Evolutionary conservation across 371 early-diverging fungal species (phyloP).

Genomic region (Fennellomyces sp.): DNA sequence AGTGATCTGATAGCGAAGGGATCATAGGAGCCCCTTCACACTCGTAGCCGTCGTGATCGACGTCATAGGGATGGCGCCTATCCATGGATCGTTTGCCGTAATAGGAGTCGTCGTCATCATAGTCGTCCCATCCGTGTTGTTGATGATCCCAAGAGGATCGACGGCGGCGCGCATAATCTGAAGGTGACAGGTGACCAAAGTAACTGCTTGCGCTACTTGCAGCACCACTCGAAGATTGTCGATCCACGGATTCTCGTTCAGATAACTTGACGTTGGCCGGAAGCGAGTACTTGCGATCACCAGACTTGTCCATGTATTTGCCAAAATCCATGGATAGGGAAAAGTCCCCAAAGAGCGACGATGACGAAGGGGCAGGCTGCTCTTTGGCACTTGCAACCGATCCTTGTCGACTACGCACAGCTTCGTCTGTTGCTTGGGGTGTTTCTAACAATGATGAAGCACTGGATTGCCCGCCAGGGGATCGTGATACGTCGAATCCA

Average conservation of each 20-base stretch:
- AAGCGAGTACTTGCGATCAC: constrained; percentile 32
- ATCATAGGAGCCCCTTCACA: constrained; percentile 42
- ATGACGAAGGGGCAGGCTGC: too few species aligned
- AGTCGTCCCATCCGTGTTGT: constrained; percentile 1
- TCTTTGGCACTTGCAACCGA: not conserved
- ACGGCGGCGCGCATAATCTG: constrained; percentile 8
- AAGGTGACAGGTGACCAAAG: constrained; percentile 2
- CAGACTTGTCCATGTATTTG: constrained; percentile 34
- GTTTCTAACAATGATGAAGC: constrained; percentile 3
- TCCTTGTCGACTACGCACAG: not conserved
- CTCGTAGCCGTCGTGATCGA: constrained; percentile 20
- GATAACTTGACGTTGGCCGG: constrained; percentile 20
- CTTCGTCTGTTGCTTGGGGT: not conserved
- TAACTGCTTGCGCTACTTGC: constrained; percentile 9
- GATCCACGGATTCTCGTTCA: constrained; percentile 18
- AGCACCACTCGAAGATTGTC: constrained; percentile 10
- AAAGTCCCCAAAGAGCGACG: constrained; percentile 50
- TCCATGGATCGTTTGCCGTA: not conserved
- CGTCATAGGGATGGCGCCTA: constrained; percentile 24
- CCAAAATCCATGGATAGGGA: constrained; percentile 35
- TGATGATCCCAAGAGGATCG: constrained; percentile 21
- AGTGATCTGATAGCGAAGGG: constrained; percentile 46
- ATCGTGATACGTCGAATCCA: constrained; percentile 39
- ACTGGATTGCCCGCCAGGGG: not conserved
- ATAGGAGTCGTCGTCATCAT: constrained; percentile 4